Base-by-base conservation (phyloP, 257 asterid species). In the Nicotiana otophora region DNA sequence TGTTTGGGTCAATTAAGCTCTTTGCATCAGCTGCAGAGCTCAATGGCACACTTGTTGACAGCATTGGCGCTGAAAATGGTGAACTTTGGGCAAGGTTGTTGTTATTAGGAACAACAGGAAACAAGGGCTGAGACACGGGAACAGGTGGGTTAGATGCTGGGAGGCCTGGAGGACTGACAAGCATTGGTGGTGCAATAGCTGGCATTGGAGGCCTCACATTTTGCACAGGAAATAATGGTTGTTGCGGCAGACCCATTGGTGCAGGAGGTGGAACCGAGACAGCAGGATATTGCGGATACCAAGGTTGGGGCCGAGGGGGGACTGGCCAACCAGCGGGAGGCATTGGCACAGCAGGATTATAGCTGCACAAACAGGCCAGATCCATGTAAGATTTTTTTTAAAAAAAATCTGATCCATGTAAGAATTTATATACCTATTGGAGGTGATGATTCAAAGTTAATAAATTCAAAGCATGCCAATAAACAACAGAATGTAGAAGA, bases 201-300 rank as follows among this genome's bases (percentile, higher is more conserved):
- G 91, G 89, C 89, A 89, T 74, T 60, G 90, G 88, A 20, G 90
- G 91, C 83, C 93, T 90, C 69, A 84, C 80, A 83, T 89, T 92
- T 86, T 93, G 99, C 81, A 95, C 92, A 74, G 99, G 97, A 84
- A 95, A 95, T 85, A 95, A 77, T 34, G 99, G 99, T 83, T 91
- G 97, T 69, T 89, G 95, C 26, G 94, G 92, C 90, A 90, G 46
- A 79, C 96, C 97, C 81, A 86, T 63, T 33, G 91, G 91, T 42
- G 93, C 89, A 64, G 95, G 84, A 34, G 95, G 95, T 70, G 93
- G 91, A 81, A 86, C 90, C 20, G 97, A 88, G 69, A 81, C 86
- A 87, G 87, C 89, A 46, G 96, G 90, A 87, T 87, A 89, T 83
- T 90, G 98, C 31, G 94, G 90, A 89, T 91, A 92, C 99, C 97